phyloP scores from a whole-genome alignment of 768 basidiomycete genomes.

The Lentinula sp. region DNA sequence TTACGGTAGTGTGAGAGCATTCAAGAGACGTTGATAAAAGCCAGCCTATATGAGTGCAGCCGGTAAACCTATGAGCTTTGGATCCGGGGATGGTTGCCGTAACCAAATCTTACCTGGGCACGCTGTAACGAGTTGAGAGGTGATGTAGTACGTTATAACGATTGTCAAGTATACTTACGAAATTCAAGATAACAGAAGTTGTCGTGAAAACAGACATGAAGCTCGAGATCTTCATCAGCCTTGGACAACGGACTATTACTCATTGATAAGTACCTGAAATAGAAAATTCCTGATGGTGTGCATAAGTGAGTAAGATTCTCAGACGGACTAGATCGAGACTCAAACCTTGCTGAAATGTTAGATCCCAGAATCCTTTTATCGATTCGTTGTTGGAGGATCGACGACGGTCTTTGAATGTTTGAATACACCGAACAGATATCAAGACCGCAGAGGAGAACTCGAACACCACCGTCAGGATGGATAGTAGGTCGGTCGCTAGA shows the following conservation, averaged over 20 bases:
- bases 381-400: conserved; percentile 9
- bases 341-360: conserved; percentile 23
- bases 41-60: conserved; percentile 13
- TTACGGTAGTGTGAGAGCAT: conserved; percentile 20
- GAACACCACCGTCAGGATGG: conserved; percentile 22
- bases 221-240: conserved; percentile 2
- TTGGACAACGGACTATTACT: neutral
- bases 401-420: conserved; percentile 16
- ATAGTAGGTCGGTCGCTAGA: conserved; percentile 18
- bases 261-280: conserved; percentile 16
- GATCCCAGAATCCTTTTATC: conserved; percentile 14
- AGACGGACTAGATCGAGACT: no score
- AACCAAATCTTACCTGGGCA: conserved; percentile 12
- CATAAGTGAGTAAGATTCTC: neutral
- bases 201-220: conserved; percentile 18
- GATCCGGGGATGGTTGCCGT: neutral
- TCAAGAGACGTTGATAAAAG: conserved; percentile 21
- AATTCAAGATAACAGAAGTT: conserved; percentile 17
- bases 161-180: conserved; percentile 12
- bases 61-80: neutral
- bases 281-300: conserved; percentile 16
- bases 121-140: conserved; percentile 4
- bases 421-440: conserved; percentile 17
- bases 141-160: no score
- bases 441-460: conserved; percentile 19